Evolutionary conservation across 352 stramenopile species (phyloP), one percentile per base, ranked within the genome.

Genomic region (Phytophthora hibernalis): DNA sequence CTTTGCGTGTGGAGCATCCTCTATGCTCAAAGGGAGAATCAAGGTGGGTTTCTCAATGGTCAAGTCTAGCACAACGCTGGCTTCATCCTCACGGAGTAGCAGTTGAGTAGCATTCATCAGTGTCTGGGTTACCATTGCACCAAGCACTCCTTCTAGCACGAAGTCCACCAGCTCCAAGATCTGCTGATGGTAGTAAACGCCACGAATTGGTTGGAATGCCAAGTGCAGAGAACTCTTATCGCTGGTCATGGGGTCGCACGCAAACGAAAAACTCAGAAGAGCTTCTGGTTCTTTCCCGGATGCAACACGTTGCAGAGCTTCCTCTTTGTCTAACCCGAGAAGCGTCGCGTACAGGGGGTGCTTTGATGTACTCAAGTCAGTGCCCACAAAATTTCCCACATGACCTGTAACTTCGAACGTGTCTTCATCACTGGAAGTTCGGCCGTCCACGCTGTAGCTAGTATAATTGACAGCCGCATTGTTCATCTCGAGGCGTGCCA

Each of bases 121-220:
- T 8, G 85, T 94, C 28, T 92, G 74, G 24, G 72, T 89, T 40
- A 94, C 73, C 60, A 93, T 85, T 2, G 83, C 65, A 22, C 87
- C 87, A 33, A 94, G 65, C 31, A 96, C 81, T 11, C 87, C 87
- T 74, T 96, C 85, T 54, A 94, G 85, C 9, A 96, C 56, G 45
- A 93, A 96, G 54, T 96, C 87, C 10, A 84, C 79, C 10, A 96
- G 61, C 57, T 96, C 87, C 37, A 96, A 62, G 5, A 96, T 65
- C 50, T 96, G 87, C n/a, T 96, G 87, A 31, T 96, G 87, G 45
- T 90, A 92, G 54, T 96, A 96, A 15, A 96, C 86, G 42, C 91
- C 75, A 5, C 85, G 84, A 2, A 94, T 77, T 2, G 85, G 76
- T 54, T 85, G 70, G 38, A 95, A 87, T 2, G 82, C 61, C 33